Percentiles rank a stretch among this genome's conserved stretches.
Conservation (phyloP, 805 yeast species). For the Zygosaccharomyces kombuchaensis region DNA sequence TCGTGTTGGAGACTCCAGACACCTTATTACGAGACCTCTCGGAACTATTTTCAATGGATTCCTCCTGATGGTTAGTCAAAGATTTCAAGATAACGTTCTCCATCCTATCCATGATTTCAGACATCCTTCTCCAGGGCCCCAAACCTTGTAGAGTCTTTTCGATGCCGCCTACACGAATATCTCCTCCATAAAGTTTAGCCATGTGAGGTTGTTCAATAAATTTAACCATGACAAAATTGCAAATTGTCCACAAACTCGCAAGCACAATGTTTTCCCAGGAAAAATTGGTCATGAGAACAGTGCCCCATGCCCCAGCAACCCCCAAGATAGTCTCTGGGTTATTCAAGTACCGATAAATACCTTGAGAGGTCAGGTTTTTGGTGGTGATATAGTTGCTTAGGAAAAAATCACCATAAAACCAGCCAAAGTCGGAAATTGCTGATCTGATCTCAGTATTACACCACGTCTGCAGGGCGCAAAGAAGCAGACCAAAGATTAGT, state of each 20-base stretch:
- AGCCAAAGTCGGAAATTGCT: conserved; percentile 78
- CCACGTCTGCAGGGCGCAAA: conserved; percentile 60
- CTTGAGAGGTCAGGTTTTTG: conserved; percentile 62
- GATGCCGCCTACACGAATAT: conserved; percentile 51
- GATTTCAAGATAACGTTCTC: conserved; percentile 27
- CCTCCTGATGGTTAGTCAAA: conserved; percentile 38
- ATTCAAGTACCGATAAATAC: conserved; percentile 75
- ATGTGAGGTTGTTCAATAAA: conserved; percentile 76
- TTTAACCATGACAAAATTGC: conserved; percentile 62
- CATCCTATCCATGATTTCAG: conserved; percentile 41
- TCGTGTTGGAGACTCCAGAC: not conserved
- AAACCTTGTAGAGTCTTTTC: conserved; percentile 39
- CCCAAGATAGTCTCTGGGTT: conserved; percentile 80
- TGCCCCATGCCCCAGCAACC: conserved; percentile 75
- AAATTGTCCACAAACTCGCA: conserved; percentile 60
- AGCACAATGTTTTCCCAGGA: conserved; percentile 46
- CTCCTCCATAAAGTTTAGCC: conserved; percentile 69
- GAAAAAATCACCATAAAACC: conserved; percentile 87
- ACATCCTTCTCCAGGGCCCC: conserved; percentile 35
- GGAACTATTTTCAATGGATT: conserved; percentile 38
- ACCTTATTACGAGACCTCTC: conserved; percentile 3
- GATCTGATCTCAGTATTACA: conserved; percentile 63
- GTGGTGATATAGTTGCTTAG: conserved; percentile 48
- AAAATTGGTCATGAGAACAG: conserved; percentile 54
- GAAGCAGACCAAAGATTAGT: conserved; percentile 53